Conservation (phyloP, 352 stramenopile genomes). For the Peronospora farinosa region DNA sequence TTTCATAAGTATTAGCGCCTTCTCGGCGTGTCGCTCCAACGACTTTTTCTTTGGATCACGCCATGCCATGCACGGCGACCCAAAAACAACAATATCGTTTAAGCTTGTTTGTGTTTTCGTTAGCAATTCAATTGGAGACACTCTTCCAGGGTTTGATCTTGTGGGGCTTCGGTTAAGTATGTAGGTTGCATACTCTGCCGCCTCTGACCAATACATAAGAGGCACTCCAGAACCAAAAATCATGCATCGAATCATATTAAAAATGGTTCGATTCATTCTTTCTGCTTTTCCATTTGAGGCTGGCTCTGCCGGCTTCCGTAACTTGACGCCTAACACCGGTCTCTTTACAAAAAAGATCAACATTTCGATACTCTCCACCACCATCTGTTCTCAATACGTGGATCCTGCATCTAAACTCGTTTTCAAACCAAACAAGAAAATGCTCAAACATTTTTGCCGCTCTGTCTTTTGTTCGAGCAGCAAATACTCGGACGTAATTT, state of each 20-base stretch:
- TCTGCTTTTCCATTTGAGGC: conserved; percentile 29
- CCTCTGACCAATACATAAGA: conserved; percentile 19
- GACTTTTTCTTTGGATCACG: neutral
- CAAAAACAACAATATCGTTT: neutral
- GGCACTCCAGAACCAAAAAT: conserved; percentile 23
- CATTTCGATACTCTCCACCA: conserved; percentile 19
- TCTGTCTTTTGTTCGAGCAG: neutral
- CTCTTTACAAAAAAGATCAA: conserved; percentile 29
- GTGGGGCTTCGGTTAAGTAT: too few relatives aligned
- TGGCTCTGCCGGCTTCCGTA: conserved; percentile 18
- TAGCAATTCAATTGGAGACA: neutral
- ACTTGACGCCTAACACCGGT: neutral
- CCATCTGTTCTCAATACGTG: conserved; percentile 6
- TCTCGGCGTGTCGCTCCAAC: neutral
- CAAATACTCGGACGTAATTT: neutral
- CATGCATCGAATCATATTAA: conserved; percentile 25
- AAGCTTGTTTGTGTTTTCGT: neutral
- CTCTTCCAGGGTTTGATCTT: neutral
- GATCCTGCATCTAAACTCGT: neutral
- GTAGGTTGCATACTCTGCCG: conserved; percentile 22
- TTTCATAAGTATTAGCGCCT: neutral
- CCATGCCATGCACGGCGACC: too few relatives aligned
- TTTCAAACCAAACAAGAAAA: neutral
- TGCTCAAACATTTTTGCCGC: neutral
- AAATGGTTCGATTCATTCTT: neutral